A percentile compares a stretch with the other conserved stretches of the same genome.
phyloP scores from a whole-genome alignment of 768 basidiomycete genomes.

The Russula emetica region DNA sequence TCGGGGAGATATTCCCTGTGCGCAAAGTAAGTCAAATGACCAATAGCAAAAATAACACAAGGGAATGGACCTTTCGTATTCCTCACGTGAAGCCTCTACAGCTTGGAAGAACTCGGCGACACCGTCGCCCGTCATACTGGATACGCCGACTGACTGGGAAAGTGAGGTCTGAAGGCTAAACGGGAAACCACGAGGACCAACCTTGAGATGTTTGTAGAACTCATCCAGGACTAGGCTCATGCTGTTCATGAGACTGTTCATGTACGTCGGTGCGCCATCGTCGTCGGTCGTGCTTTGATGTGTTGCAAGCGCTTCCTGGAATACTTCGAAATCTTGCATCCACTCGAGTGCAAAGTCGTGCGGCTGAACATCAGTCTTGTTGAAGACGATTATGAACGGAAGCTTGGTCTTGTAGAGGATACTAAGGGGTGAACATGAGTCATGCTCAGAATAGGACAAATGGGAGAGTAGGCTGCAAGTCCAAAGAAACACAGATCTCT shows the following conservation, averaged over 20 bases:
- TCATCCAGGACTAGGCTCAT: slow-evolving; percentile 98
- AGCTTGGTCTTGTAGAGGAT: slow-evolving; percentile 98
- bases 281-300: slow-evolving; percentile 63
- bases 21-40: not conserved
- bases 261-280: slow-evolving; percentile 92
- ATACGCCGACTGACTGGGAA: slow-evolving; percentile 85
- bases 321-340: slow-evolving; percentile 98
- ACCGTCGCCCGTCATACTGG: slow-evolving; percentile 93
- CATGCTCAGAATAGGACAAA: not conserved
- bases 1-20: slow-evolving; percentile 89
- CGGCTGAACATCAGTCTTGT: slow-evolving; percentile 91
- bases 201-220: slow-evolving; percentile 95
- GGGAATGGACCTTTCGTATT: slow-evolving; percentile 75
- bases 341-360: slow-evolving; percentile 93
- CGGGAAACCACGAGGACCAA: slow-evolving; percentile 34
- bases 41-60: not conserved
- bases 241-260: slow-evolving; percentile 98
- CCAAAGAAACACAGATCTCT: not conserved
- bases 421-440: slow-evolving; percentile 38
- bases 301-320: slow-evolving; percentile 80
- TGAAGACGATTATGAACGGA: slow-evolving; percentile 97
- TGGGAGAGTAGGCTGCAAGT: not conserved
- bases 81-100: slow-evolving; percentile 79
- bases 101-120: slow-evolving; percentile 89
- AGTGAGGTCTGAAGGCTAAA: not conserved